These are phyloP conservation scores for Corymbia maculata DNA, from an alignment of 345 rosid species.

Conservation along the genomic window DNA sequence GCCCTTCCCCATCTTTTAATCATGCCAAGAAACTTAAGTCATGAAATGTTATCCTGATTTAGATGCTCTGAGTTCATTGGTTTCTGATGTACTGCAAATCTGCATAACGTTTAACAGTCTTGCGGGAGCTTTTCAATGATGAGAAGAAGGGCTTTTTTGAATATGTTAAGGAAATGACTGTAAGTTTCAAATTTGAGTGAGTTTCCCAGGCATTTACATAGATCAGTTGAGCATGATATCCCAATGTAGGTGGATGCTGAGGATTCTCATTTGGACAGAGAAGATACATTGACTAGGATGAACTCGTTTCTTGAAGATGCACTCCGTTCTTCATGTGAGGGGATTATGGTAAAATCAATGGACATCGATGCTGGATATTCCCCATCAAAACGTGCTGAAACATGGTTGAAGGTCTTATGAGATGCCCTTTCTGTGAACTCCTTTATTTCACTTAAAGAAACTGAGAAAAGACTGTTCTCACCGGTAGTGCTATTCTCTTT, in stretches of 20 bases:
- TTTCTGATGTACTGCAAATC: neutral
- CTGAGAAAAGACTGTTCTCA: neutral
- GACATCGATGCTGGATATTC: conserved; percentile 64
- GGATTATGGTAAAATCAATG: conserved; percentile 72
- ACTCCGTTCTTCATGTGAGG: conserved; percentile 66
- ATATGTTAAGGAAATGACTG: conserved; percentile 60
- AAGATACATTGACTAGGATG: conserved; percentile 30
- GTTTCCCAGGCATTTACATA: neutral
- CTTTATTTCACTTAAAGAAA: neutral
- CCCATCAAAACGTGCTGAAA: conserved; percentile 76
- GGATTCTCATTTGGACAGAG: conserved; percentile 37
- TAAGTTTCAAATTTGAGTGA: conserved; percentile 15
- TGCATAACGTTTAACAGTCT: conserved; percentile 17
- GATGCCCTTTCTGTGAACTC: neutral
- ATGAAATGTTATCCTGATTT: neutral
- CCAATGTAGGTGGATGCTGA: conserved; percentile 44
- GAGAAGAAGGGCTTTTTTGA: conserved; percentile 61
- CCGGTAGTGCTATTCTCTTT: conserved; percentile 4
- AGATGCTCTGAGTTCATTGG: neutral
- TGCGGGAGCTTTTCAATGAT: conserved; percentile 50
- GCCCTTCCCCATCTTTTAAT: neutral
- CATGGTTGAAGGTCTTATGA: conserved; percentile 75
- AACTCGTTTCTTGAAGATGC: conserved; percentile 65
- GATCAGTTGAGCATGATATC: neutral
- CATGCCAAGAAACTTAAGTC: neutral